phyloP scores from a whole-genome alignment of 371 early-diverging fungal species.

The Mucor velutinosus region DNA sequence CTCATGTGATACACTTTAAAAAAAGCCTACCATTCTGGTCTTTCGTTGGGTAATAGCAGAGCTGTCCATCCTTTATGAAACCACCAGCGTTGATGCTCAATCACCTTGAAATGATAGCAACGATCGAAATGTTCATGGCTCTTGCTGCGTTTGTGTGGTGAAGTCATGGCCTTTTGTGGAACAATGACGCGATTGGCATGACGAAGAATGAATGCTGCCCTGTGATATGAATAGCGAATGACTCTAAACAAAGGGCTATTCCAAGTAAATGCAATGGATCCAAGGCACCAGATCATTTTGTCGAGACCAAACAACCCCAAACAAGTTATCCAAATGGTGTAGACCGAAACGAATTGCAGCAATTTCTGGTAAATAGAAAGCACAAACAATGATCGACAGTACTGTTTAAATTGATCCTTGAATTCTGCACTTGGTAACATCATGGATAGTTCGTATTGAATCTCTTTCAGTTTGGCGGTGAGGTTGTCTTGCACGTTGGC shows the following conservation, averaged over 20 bases:
- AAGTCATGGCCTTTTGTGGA: not conserved
- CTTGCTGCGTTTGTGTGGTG: not conserved
- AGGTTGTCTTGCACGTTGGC: not conserved
- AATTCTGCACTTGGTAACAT: constrained; percentile 6
- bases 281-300: constrained; percentile 19
- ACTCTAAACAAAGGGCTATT: constrained; percentile 15
- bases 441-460: constrained; percentile 7
- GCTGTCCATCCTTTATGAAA: constrained; percentile 11
- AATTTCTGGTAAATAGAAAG: not conserved
- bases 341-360: not conserved
- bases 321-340: not conserved
- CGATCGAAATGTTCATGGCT: constrained; percentile 3
- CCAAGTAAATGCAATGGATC: constrained; percentile 3
- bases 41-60: constrained; percentile 15
- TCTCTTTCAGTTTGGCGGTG: constrained; percentile 8
- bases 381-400: constrained; percentile 9
- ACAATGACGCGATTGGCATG: not conserved
- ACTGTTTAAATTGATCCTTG: constrained; percentile 1
- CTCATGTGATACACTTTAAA: constrained; percentile 1
- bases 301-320: not conserved
- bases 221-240: constrained; percentile 15
- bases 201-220: constrained; percentile 1
- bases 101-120: constrained; percentile 14
- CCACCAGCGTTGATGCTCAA: constrained; percentile 34
- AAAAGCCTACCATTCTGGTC: constrained; percentile 24